Base-by-base conservation (phyloP, 2,329 filamentous ascomycete species). In the Stylonectria norvegica region DNA sequence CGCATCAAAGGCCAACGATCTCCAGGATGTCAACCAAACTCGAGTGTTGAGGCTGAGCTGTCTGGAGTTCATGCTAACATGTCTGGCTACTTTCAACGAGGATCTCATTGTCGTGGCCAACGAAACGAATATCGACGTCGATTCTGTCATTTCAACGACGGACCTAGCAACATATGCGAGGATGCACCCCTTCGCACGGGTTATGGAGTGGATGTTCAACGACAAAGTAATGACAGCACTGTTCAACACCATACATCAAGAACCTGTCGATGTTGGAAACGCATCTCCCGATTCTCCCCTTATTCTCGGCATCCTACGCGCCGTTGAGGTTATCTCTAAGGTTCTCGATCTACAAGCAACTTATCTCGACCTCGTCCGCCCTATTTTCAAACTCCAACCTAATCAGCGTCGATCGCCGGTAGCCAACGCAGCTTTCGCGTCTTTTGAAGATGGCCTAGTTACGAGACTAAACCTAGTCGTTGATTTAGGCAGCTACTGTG, bases 141-240 rank as follows among this genome's bases (percentile, higher is more conserved):
- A 96, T 60, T 68, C 76, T 8, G 79, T 85, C 12, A 87, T 95
- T 49, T 76, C 76, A 29, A 76, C 87, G 4, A 85, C 83, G 3
- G 86, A 86, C 40, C 71, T 97, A 4, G 79, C 82, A 35, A 76
- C 78, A 5, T 99, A 98, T 60, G 81, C 93, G 43, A 80, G 82
- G 17, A 76, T 95, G 38, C 94, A 98, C 66, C 91, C 94, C 1
- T 98, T 97, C 58, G 83, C 87, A 3, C 81, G 94, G 43, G 84
- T 95, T 12, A 96, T 97, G 86, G 93, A 98, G 60, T 97, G 93
- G 89, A 79, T 98, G 66, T 95, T 95, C 65, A 96, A 95, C 59
- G 88, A 94, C 57, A 88, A 85, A 49, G 87, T 96, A 16, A 80
- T 95, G 55, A 79, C 78, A 49, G 79, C 84, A 11, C 68, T 98